Conservation (phyloP, 1,139 yeast genomes). For the Suhomyces terraborum region DNA sequence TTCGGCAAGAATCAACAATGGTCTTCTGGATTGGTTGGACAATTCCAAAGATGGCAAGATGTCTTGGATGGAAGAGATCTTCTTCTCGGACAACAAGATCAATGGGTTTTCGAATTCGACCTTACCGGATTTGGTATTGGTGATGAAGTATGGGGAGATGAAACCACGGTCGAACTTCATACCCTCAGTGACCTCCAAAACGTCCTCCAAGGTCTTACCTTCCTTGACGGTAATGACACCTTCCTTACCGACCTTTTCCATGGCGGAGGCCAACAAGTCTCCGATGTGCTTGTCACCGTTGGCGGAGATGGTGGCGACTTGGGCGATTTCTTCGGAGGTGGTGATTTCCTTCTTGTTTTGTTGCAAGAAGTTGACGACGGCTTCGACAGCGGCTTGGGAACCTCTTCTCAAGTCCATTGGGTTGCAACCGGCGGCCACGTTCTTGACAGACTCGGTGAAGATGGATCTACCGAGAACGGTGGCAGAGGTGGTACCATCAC, state of each 20-base stretch:
- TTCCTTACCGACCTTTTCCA: constrained; percentile 99
- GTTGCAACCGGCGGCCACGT: constrained; percentile 99
- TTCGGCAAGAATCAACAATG: constrained; percentile 92
- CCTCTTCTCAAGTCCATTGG: constrained; percentile 99
- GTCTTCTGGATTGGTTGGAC: constrained; percentile 94
- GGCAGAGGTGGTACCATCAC: constrained; percentile 99
- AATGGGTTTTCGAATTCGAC: constrained; percentile 97
- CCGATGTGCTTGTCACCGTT: constrained; percentile 97
- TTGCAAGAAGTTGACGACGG: constrained; percentile 87
- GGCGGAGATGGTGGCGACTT: constrained; percentile 98
- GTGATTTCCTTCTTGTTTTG: constrained; percentile 95
- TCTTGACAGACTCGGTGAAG: constrained; percentile 95
- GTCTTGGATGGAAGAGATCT: constrained; percentile 90
- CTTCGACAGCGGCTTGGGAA: constrained; percentile 97
- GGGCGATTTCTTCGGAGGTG: constrained; percentile 96
- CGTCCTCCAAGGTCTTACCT: constrained; percentile 96
- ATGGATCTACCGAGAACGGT: constrained; percentile 96
- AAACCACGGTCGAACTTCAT: constrained; percentile 99
- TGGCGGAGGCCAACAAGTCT: constrained; percentile 88
- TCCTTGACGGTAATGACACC: constrained; percentile 98
- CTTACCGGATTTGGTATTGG: constrained; percentile 94
- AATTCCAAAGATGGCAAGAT: constrained; percentile 92
- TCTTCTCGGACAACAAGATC: constrained; percentile 88
- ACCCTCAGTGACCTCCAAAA: constrained; percentile 97
- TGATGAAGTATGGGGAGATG: constrained; percentile 97